Evolutionary conservation across 805 yeast species (phyloP).

Genomic region (Cyberlindnera mrakii): DNA sequence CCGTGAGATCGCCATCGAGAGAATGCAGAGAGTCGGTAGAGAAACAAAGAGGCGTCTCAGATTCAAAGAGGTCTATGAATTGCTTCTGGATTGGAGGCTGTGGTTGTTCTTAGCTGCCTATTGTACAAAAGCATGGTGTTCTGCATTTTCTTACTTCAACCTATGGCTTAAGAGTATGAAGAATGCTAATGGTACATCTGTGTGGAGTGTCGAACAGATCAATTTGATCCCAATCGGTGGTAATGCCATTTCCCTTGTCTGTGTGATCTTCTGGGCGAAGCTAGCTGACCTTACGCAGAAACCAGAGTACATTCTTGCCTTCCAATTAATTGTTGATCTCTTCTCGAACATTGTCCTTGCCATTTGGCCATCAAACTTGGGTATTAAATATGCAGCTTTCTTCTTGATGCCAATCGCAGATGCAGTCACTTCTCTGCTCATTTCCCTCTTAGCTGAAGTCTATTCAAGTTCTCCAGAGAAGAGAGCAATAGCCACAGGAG

Average conservation of each 20-base stretch:
- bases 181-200: slow-evolving; percentile 10
- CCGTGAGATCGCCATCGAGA: slow-evolving; percentile 22
- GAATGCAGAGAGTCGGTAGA: slow-evolving; percentile 14
- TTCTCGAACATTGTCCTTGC: slow-evolving; percentile 7
- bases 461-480: slow-evolving; percentile 30
- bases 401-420: slow-evolving; percentile 10
- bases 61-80: slow-evolving; percentile 1
- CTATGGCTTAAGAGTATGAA: slow-evolving; percentile 12
- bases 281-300: slow-evolving; percentile 11
- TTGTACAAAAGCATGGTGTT: slow-evolving; percentile 4
- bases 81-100: slow-evolving; percentile 7
- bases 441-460: slow-evolving; percentile 13
- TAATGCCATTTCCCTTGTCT: slow-evolving; percentile 10
- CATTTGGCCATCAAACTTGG: slow-evolving; percentile 7
- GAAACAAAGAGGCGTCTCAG: slow-evolving; percentile 8
- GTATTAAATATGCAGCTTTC: slow-evolving; percentile 11
- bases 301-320: slow-evolving; percentile 3
- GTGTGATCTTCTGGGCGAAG: slow-evolving; percentile 10
- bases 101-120: slow-evolving; percentile 13
- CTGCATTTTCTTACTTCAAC: slow-evolving; percentile 10
- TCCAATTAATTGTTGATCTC: slow-evolving; percentile 3
- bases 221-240: slow-evolving; percentile 20
- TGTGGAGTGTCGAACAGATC: slow-evolving; percentile 7
- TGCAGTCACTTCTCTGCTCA: slow-evolving; percentile 7
- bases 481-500: slow-evolving; percentile 34